Base-by-base conservation (phyloP, 2,329 filamentous ascomycete species). In the Arthrobotrys conoides region DNA sequence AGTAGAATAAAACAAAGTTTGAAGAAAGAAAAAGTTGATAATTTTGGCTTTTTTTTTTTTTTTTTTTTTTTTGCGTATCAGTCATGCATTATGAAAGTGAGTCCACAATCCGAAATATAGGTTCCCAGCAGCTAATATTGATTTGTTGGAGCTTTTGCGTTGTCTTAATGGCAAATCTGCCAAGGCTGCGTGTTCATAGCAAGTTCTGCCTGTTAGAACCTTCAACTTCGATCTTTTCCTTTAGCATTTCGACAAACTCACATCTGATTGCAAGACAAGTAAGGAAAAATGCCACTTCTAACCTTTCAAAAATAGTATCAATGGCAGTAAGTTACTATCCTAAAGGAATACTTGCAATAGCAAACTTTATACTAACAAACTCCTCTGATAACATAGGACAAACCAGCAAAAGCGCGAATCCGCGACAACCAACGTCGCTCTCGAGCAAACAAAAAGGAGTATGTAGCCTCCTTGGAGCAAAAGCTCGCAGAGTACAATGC, bases 381-480 rank as follows among this genome's bases (percentile, higher is more conserved):
- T 3, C 16, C 14, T 5, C 38, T 41, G 33, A 5, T 18, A 46
- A 2, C 4, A 10, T 38, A 72, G 69, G 69, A 72, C 20, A 55
- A 72, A 65, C 44, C 69, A 30, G 59, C 57, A 12, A 53, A 33
- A 33, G 53, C 68, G 18, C 68, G 75, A n/a, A 68, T 78, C 36
- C 63, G 75, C 44, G 53, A 88, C 79, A 89, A 88, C 82, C 88
- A 89, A 83, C 87, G 87, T 57, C 86, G 86, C 41, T 88, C 86
- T 16, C 85, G 88, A 41, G 87, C 86, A 30, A 87, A 88, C 44
- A 86, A 85, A 36, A 86, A 86, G 76, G 87, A 88, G 78, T 86
- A 87, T 73, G 83, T 89, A 71, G 85, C 86, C 64, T 84, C 84
- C 14, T 83, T 90, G 76, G 86, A 88, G 81, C 83, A 81, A 22